Percentiles rank a stretch among this genome's conserved stretches.
These are phyloP conservation scores for Ilex paraguariensis DNA, from an alignment of 305 asterid species.

Conservation along the genomic window DNA sequence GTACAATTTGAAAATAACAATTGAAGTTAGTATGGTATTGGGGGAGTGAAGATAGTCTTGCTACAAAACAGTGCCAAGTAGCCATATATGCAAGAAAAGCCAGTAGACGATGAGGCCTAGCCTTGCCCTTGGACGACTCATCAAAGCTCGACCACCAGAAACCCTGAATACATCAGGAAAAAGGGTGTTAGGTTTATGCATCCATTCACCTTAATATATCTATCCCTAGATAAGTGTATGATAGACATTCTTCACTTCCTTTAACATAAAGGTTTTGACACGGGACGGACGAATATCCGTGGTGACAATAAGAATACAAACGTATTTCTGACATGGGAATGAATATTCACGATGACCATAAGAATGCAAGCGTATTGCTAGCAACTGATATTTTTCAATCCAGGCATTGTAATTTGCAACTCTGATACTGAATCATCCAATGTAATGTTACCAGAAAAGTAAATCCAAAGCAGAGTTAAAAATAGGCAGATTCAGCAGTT, in stretches of 20 bases:
- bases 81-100: slow-evolving; percentile 79
- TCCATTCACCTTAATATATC: background rate
- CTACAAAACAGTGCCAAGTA: slow-evolving; percentile 75
- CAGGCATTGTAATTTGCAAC: too few relatives aligned
- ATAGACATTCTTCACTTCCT: too few relatives aligned
- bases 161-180: slow-evolving; percentile 56
- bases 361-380: too few relatives aligned
- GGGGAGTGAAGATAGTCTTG: slow-evolving; percentile 15
- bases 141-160: slow-evolving; percentile 79
- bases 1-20: slow-evolving; percentile 27
- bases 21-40: slow-evolving; percentile 10
- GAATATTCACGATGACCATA: background rate
- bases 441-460: too few relatives aligned
- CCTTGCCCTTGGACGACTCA: slow-evolving; percentile 94
- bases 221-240: too few relatives aligned
- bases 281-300: background rate
- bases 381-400: too few relatives aligned
- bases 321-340: background rate
- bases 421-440: too few relatives aligned
- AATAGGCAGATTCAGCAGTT: slow-evolving; percentile 16
- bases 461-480: background rate
- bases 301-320: too few relatives aligned
- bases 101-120: slow-evolving; percentile 76
- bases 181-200: slow-evolving; percentile 14
- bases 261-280: slow-evolving; percentile 4